Evolutionary conservation across 352 stramenopile genomes (phyloP).

Genomic region (Globisporangium carolinianum): DNA sequence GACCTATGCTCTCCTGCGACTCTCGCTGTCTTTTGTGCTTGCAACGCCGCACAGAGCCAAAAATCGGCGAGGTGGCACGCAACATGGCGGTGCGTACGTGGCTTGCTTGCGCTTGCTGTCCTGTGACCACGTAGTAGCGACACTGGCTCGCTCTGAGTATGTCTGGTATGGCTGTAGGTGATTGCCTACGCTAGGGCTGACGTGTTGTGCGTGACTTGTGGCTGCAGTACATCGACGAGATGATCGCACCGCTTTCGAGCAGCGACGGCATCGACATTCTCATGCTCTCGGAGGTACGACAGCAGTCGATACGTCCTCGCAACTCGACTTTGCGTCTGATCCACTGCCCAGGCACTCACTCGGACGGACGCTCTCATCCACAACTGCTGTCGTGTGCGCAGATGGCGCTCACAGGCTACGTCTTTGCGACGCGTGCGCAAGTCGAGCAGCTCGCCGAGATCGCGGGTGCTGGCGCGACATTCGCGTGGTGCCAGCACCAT

Average conservation of each 20-base stretch:
- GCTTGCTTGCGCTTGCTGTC: background rate
- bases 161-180: background rate
- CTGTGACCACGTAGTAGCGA: too few species aligned
- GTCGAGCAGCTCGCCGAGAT: constrained; percentile 59
- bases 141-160: background rate
- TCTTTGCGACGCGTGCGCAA: constrained; percentile 51
- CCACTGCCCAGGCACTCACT: background rate
- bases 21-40: background rate
- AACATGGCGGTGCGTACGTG: constrained; percentile 52
- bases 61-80: constrained; percentile 52
- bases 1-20: too few species aligned
- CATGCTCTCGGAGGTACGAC: constrained; percentile 67
- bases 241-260: constrained; percentile 42
- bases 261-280: constrained; percentile 57
- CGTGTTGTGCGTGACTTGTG: background rate
- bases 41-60: constrained; percentile 36
- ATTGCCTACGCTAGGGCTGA: too few species aligned
- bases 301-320: too few species aligned
- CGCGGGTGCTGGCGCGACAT: constrained; percentile 41
- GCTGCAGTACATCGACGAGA: constrained; percentile 47
- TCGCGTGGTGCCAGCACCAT: constrained; percentile 61
- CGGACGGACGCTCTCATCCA: constrained; percentile 1
- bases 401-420: constrained; percentile 83
- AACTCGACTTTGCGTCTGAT: too few species aligned
- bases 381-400: constrained; percentile 9